Conservation (phyloP, 2,329 filamentous ascomycete species). For the Phoma sp. region DNA sequence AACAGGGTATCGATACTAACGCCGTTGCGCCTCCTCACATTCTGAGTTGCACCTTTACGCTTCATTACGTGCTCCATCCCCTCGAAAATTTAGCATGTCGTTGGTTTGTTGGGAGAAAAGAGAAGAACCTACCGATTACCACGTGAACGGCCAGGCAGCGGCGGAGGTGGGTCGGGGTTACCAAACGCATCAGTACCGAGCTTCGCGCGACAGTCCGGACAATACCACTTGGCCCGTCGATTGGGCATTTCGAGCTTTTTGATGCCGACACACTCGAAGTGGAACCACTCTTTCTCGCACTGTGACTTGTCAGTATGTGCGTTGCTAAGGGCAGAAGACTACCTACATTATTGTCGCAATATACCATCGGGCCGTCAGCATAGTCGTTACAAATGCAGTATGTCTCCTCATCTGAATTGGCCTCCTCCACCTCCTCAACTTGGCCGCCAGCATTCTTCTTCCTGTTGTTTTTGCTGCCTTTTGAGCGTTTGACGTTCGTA, state of each 20-base stretch:
- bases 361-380: conserved; percentile 83
- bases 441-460: conserved; percentile 56
- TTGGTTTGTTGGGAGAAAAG: conserved; percentile 18
- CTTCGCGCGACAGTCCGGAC: conserved; percentile 67
- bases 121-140: conserved; percentile 42
- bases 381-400: conserved; percentile 83
- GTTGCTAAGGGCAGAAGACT: background rate
- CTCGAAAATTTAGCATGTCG: conserved; percentile 40
- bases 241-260: conserved; percentile 62
- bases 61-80: conserved; percentile 42
- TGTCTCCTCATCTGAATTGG: conserved; percentile 75
- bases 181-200: conserved; percentile 42
- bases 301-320: conserved; percentile 45
- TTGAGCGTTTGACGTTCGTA: conserved; percentile 73
- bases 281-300: conserved; percentile 86
- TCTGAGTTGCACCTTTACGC: background rate
- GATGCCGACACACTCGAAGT: conserved; percentile 77
- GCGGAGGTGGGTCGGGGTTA: conserved; percentile 40
- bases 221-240: conserved; percentile 82
- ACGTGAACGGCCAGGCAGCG: conserved; percentile 39
- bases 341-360: conserved; percentile 74
- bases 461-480: conserved; percentile 43
- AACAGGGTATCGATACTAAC: conserved; percentile 16
- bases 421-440: conserved; percentile 49
- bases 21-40: background rate